Evolutionary conservation across 257 asterid species (phyloP).

Genomic region (Coffea canephora): DNA sequence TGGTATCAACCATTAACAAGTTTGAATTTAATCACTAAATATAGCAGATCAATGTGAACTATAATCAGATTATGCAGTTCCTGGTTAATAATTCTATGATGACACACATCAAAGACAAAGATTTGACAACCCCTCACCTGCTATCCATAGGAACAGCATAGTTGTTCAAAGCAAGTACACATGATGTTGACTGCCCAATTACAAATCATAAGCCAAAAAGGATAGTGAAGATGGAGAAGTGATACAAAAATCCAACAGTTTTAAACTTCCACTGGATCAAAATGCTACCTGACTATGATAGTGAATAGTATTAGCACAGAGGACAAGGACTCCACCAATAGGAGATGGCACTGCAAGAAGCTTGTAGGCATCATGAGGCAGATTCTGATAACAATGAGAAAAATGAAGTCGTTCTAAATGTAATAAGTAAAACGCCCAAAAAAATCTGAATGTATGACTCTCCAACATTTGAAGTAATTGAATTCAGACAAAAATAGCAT

Average conservation of each 20-base stretch:
- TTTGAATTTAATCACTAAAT: neutral
- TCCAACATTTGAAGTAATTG: neutral
- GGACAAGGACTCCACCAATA: slow-evolving; percentile 92
- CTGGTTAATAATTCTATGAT: neutral
- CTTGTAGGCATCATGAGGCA: slow-evolving; percentile 97
- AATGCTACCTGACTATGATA: slow-evolving; percentile 91
- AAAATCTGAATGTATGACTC: neutral
- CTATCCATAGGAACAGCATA: slow-evolving; percentile 73
- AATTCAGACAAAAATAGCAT: neutral
- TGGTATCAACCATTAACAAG: neutral
- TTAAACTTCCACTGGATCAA: slow-evolving; percentile 18
- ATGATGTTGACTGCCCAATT: slow-evolving; percentile 80
- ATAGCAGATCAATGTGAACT: neutral
- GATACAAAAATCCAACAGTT: slow-evolving; percentile 7
- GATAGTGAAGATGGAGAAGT: slow-evolving; percentile 18
- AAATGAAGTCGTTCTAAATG: slow-evolving; percentile 13
- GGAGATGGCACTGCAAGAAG: slow-evolving; percentile 99
- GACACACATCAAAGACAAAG: slow-evolving; percentile 3
- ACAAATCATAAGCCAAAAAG: slow-evolving; percentile 26
- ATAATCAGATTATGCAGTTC: neutral
- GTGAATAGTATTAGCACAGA: slow-evolving; percentile 91
- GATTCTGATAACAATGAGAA: slow-evolving; percentile 53
- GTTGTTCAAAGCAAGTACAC: slow-evolving; percentile 76
- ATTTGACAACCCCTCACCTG: slow-evolving; percentile 45
- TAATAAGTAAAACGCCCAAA: slow-evolving; percentile 1